phyloP scores from a whole-genome alignment of 2,329 filamentous ascomycete species.

The Mycocentrospora acerina region DNA sequence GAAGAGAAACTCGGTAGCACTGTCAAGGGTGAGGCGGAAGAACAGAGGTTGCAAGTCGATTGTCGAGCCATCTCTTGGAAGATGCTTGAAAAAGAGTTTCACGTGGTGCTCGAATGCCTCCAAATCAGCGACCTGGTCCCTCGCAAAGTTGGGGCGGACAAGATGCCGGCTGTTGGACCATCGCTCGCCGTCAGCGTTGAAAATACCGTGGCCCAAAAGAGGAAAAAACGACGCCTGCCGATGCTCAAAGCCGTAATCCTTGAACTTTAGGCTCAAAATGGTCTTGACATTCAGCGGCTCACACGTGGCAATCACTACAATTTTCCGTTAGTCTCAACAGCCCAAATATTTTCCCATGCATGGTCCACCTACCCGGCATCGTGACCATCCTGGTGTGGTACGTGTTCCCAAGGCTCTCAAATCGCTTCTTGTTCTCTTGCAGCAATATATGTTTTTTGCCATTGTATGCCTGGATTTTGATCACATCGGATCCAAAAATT shows the following conservation, averaged over 20 bases:
- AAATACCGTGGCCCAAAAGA: conserved; percentile 49
- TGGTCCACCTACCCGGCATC: conserved; percentile 10
- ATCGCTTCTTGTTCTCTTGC: conserved; percentile 24
- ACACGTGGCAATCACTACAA: conserved; percentile 40
- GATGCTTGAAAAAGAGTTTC: conserved; percentile 57
- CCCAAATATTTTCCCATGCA: too few relatives aligned
- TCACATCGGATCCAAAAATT: conserved; percentile 55
- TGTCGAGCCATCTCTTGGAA: conserved; percentile 56
- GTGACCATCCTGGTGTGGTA: conserved; percentile 43
- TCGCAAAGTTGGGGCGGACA: conserved; percentile 57
- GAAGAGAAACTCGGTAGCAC: conserved; percentile 54
- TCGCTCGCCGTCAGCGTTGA: conserved; percentile 49
- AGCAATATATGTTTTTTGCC: conserved; percentile 31
- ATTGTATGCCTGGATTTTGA: conserved; percentile 45
- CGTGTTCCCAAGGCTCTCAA: conserved; percentile 38
- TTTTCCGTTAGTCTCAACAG: too few relatives aligned
- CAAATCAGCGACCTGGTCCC: conserved; percentile 56
- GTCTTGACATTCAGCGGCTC: conserved; percentile 54
- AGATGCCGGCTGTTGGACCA: conserved; percentile 47
- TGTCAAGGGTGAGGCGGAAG: conserved; percentile 53
- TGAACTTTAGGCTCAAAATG: conserved; percentile 48
- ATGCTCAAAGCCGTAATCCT: conserved; percentile 48
- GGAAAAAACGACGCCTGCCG: conserved; percentile 41
- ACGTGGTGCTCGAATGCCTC: conserved; percentile 63
- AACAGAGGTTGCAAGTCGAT: conserved; percentile 46